Base-by-base conservation (phyloP, 371 early-diverging fungal species). In the Catenaria anguillulae region DNA sequence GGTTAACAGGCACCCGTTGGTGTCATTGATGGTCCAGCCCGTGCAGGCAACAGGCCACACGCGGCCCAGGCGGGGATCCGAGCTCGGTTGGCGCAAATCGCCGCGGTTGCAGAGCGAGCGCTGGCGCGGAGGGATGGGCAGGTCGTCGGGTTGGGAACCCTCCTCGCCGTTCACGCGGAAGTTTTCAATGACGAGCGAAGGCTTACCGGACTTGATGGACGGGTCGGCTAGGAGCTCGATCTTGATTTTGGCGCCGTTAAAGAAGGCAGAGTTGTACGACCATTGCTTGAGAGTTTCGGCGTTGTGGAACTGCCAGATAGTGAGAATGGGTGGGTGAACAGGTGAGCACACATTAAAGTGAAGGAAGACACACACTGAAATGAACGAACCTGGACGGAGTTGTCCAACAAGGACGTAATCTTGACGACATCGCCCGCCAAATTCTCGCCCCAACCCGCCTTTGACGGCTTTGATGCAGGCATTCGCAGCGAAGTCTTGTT, bases 241-340 rank as follows among this genome's bases (percentile, higher is more conserved):
- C 15, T 13, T 34, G 19, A 62, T 60, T n/a, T n/a, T n/a, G n/a
- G n/a, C n/a, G n/a, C n/a, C n/a, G n/a, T n/a, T n/a, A n/a, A n/a
- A n/a, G n/a, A 29, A 62, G 43, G 62, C 62, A 10, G 54, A 52
- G 19, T 10, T 12, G 56, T 33, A 62, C 33, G 12, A 21, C 62
- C 62, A 62, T 31, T 62, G 37, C 40, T 12, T 31, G 3, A 62
- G 33, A 12, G 54, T 23, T n/a, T 59, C 33, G 34, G 24, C 31
- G 56, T 55, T 59, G 23, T 33, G 56, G 36, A n/a, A 62, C 56
- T 62, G 62, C n/a, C n/a, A n/a, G n/a, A n/a, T n/a, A n/a, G n/a
- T n/a, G n/a, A n/a, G n/a, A n/a, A n/a, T n/a, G n/a, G n/a, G n/a
- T n/a, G n/a, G n/a, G n/a, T n/a, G n/a, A n/a, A n/a, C n/a, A n/a